A percentile compares a stretch with the other conserved stretches of the same genome.
These are phyloP conservation scores for Ophiostoma ips DNA, from an alignment of 2,329 filamentous ascomycete genomes.

Conservation along the genomic window DNA sequence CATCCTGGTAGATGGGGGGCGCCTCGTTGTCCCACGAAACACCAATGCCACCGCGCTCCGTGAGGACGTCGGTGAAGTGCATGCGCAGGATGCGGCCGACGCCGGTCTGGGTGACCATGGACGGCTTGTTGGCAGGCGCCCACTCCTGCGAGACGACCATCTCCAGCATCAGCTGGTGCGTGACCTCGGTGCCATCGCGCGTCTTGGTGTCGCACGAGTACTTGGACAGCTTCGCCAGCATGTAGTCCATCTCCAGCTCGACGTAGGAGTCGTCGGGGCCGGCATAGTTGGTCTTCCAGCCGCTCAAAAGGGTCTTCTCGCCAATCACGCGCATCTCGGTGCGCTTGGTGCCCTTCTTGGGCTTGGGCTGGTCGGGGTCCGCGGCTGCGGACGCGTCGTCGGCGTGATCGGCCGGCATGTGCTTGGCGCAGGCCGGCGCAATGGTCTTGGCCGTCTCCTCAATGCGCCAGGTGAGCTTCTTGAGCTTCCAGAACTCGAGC, in stretches of 20 bases:
- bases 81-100: constrained; percentile 83
- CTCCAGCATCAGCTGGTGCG: constrained; percentile 78
- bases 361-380: neutral
- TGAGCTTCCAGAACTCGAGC: constrained; percentile 70
- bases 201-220: constrained; percentile 68
- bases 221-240: constrained; percentile 40
- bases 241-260: constrained; percentile 72
- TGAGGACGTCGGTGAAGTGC: constrained; percentile 74
- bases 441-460: constrained; percentile 75
- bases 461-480: constrained; percentile 84
- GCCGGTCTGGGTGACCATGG: constrained; percentile 69
- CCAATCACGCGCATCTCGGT: constrained; percentile 66
- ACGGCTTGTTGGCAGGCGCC: constrained; percentile 52
- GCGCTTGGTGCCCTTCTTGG: constrained; percentile 55
- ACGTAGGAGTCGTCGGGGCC: constrained; percentile 41
- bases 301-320: constrained; percentile 65
- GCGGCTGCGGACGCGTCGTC: neutral
- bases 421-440: constrained; percentile 66
- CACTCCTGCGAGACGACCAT: constrained; percentile 91
- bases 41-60: constrained; percentile 71
- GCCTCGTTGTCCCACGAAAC: constrained; percentile 96
- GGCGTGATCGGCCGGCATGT: constrained; percentile 33
- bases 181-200: constrained; percentile 60
- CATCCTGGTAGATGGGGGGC: constrained; percentile 86
- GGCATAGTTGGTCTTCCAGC: constrained; percentile 69